Conservation (phyloP, 2,329 filamentous ascomycete genomes). For the Neophaeococcomyces aloes region DNA sequence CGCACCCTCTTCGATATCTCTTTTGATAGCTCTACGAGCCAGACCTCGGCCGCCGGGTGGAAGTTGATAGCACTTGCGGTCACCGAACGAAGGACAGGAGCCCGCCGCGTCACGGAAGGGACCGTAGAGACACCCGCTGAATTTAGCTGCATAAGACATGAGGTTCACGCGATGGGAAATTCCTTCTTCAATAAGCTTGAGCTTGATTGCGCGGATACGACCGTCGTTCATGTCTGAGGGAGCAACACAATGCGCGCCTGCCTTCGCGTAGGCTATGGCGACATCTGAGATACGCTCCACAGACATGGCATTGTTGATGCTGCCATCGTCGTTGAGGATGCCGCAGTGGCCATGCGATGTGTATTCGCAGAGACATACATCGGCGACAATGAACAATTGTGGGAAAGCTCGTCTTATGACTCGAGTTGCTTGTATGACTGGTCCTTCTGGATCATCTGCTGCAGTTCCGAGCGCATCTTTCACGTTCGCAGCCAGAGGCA, state of each 20-base stretch:
- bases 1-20: slow-evolving; percentile 86
- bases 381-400: slow-evolving; percentile 77
- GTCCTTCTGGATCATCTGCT: slow-evolving; percentile 85
- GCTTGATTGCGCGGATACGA: slow-evolving; percentile 91
- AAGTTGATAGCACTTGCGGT: slow-evolving; percentile 93
- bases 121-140: slow-evolving; percentile 90
- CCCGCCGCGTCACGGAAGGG: slow-evolving; percentile 95
- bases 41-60: slow-evolving; percentile 86
- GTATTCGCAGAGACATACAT: slow-evolving; percentile 98
- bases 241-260: slow-evolving; percentile 91
- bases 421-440: slow-evolving; percentile 78
- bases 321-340: slow-evolving; percentile 84
- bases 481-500: slow-evolving; percentile 65
- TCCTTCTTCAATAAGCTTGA: slow-evolving; percentile 90
- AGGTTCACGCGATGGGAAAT: slow-evolving; percentile 83
- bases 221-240: slow-evolving; percentile 99
- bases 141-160: slow-evolving; percentile 98
- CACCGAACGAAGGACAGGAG: slow-evolving; percentile 81
- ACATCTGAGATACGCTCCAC: slow-evolving; percentile 94
- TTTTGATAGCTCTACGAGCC: slow-evolving; percentile 75
- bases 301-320: slow-evolving; percentile 82
- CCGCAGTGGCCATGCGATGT: slow-evolving; percentile 96
- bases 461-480: slow-evolving; percentile 89
- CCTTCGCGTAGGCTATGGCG: slow-evolving; percentile 93
- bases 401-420: slow-evolving; percentile 78